A percentile compares a stretch with the other conserved stretches of the same genome.
Evolutionary conservation across 305 asterid genomes (phyloP).

Genomic region (Fraxinus xanthoxyloides): DNA sequence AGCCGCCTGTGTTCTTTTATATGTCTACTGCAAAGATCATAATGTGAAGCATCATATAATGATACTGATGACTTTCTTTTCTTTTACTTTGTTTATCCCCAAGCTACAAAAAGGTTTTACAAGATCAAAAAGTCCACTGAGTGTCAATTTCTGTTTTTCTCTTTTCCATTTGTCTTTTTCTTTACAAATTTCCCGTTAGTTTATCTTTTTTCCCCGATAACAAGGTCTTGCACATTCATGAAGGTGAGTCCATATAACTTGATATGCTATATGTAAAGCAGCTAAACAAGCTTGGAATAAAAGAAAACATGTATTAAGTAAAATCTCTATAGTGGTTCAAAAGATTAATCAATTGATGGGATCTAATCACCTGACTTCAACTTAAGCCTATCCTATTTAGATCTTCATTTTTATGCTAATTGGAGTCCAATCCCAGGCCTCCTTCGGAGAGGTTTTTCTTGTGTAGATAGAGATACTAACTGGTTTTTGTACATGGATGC

Average conservation of each 20-base stretch:
- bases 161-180: background rate
- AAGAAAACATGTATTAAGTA: background rate
- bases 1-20: background rate
- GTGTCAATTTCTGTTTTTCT: background rate
- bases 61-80: background rate
- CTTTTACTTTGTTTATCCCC: background rate
- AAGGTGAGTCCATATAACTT: background rate
- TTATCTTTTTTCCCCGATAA: background rate
- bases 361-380: background rate
- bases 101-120: background rate
- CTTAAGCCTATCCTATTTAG: background rate
- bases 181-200: background rate
- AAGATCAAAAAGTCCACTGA: background rate
- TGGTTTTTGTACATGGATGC: background rate
- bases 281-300: background rate
- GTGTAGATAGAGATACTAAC: background rate
- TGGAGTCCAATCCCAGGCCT: background rate
- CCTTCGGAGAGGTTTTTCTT: background rate
- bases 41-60: background rate
- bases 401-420: background rate
- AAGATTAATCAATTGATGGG: background rate
- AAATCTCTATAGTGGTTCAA: background rate
- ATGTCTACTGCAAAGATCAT: background rate
- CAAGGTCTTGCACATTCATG: background rate
- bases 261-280: background rate